Evolutionary conservation across 192 early-diverging fungal genomes (phyloP).

Genomic region (Chytriomyces sp.): DNA sequence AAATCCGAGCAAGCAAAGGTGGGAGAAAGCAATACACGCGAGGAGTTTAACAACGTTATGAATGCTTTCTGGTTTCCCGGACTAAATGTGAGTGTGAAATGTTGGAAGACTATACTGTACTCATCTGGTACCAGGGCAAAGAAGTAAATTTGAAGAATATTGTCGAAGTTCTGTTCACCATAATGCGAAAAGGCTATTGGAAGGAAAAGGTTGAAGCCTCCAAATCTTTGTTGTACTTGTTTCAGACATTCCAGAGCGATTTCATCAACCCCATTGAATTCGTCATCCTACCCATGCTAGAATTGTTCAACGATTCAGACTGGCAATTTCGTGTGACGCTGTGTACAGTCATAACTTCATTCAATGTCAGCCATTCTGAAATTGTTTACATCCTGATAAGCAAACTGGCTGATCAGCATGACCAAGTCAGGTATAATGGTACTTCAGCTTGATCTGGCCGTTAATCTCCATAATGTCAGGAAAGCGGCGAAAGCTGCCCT

Average conservation of each 20-base stretch:
- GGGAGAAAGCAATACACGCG: slow-evolving; percentile 14
- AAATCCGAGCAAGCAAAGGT: background rate
- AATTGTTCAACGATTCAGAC: slow-evolving; percentile 35
- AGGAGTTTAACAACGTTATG: slow-evolving; percentile 38
- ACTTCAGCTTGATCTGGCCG: background rate
- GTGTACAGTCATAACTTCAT: slow-evolving; percentile 33
- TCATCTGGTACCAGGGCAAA: slow-evolving; percentile 23
- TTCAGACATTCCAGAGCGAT: slow-evolving; percentile 44
- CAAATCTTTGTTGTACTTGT: slow-evolving; percentile 30
- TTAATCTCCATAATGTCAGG: slow-evolving; percentile 14
- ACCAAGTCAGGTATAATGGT: slow-evolving; percentile 32
- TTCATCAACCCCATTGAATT: slow-evolving; percentile 37
- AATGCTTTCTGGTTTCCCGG: slow-evolving; percentile 49
- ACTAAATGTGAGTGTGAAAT: slow-evolving; percentile 34
- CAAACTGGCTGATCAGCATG: slow-evolving; percentile 36
- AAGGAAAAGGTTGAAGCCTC: slow-evolving; percentile 23
- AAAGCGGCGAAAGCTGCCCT: slow-evolving; percentile 41
- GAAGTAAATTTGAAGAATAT: slow-evolving; percentile 36
- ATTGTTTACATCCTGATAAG: slow-evolving; percentile 39
- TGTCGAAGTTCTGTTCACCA: slow-evolving; percentile 31
- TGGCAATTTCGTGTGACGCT: slow-evolving; percentile 50
- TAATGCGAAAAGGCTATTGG: slow-evolving; percentile 30
- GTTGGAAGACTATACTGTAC: background rate
- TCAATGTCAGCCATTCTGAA: slow-evolving; percentile 32
- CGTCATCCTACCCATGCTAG: slow-evolving; percentile 40